Evolutionary conservation across 2,329 filamentous ascomycete genomes (phyloP).

Genomic region (Fusarium penzigii): DNA sequence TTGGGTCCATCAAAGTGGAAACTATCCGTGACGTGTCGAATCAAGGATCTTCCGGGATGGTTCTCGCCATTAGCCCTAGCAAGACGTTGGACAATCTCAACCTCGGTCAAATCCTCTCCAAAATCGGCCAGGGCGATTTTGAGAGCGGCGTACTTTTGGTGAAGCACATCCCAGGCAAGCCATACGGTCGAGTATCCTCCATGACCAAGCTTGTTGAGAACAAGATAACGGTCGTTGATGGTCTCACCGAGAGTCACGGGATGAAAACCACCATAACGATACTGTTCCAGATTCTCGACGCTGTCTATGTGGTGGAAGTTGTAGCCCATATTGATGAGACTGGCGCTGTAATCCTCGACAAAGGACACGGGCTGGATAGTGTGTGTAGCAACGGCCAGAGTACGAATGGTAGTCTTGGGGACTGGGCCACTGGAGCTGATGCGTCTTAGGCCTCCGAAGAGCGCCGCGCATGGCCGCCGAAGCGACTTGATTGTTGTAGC

Average conservation of each 20-base stretch:
- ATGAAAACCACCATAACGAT: conserved; percentile 21
- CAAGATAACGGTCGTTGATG: conserved; percentile 24
- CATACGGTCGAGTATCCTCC: conserved; percentile 28
- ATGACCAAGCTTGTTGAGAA: conserved; percentile 28
- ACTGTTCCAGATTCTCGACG: conserved; percentile 24
- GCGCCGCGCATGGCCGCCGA: not conserved
- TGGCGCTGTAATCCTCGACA: conserved; percentile 20
- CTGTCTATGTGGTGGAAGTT: conserved; percentile 24
- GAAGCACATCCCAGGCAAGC: conserved; percentile 26
- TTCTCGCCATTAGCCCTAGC: conserved; percentile 11
- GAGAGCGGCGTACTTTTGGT: conserved; percentile 22
- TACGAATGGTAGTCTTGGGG: conserved; percentile 17
- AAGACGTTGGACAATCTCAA: conserved; percentile 19
- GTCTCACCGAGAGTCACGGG: conserved; percentile 22
- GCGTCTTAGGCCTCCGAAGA: not conserved
- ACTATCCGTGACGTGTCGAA: conserved; percentile 20
- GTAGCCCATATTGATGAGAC: conserved; percentile 23
- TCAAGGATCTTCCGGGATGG: conserved; percentile 17
- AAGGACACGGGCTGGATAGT: conserved; percentile 13
- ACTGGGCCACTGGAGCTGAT: conserved; percentile 8
- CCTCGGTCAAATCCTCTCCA: conserved; percentile 19
- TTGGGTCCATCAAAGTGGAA: conserved; percentile 24
- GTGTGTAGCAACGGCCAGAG: conserved; percentile 16
- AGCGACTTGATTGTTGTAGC: not conserved
- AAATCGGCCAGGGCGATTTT: conserved; percentile 26